A percentile compares a stretch with the other conserved stretches of the same genome.
Conservation (phyloP, 495 filamentous ascomycete genomes). For the Neurospora hispaniola region DNA sequence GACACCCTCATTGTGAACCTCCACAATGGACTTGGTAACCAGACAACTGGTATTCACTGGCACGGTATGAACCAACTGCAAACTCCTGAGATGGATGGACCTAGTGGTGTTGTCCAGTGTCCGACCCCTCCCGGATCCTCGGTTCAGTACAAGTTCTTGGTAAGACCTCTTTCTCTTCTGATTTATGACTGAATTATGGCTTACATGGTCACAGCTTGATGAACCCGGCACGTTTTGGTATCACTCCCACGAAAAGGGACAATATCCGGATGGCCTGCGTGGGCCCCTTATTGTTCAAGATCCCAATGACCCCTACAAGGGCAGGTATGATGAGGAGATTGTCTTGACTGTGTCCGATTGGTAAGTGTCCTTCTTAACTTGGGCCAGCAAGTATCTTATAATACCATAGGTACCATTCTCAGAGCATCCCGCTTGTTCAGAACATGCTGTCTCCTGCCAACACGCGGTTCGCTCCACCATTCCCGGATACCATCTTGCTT, state of each 20-base stretch:
- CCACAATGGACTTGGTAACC: slow-evolving; percentile 61
- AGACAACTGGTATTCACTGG: slow-evolving; percentile 67
- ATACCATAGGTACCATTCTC: slow-evolving; percentile 49
- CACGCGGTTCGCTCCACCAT: slow-evolving; percentile 43
- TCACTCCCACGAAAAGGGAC: slow-evolving; percentile 61
- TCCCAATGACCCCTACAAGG: slow-evolving; percentile 47
- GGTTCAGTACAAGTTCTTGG: slow-evolving; percentile 58
- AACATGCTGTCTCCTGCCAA: slow-evolving; percentile 43
- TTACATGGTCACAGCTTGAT: slow-evolving; percentile 35
- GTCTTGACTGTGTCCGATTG: slow-evolving; percentile 50
- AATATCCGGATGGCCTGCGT: slow-evolving; percentile 70
- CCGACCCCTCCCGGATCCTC: slow-evolving; percentile 50
- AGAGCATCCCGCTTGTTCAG: slow-evolving; percentile 45
- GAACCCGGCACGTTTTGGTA: slow-evolving; percentile 72
- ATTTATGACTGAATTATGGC: not conserved
- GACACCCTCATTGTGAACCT: slow-evolving; percentile 61
- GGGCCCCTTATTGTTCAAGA: slow-evolving; percentile 66
- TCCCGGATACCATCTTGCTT: slow-evolving; percentile 51
- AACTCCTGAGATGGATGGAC: slow-evolving; percentile 65
- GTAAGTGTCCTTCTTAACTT: slow-evolving; percentile 32
- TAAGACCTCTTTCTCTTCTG: slow-evolving; percentile 27
- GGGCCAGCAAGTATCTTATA: slow-evolving; percentile 15
- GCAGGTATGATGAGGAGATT: slow-evolving; percentile 58
- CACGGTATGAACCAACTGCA: slow-evolving; percentile 69
- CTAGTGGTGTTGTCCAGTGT: slow-evolving; percentile 59